A percentile compares a stretch with the other conserved stretches of the same genome.
phyloP scores from a whole-genome alignment of 2,329 filamentous ascomycete genomes.

The Raffaelea arxii region DNA sequence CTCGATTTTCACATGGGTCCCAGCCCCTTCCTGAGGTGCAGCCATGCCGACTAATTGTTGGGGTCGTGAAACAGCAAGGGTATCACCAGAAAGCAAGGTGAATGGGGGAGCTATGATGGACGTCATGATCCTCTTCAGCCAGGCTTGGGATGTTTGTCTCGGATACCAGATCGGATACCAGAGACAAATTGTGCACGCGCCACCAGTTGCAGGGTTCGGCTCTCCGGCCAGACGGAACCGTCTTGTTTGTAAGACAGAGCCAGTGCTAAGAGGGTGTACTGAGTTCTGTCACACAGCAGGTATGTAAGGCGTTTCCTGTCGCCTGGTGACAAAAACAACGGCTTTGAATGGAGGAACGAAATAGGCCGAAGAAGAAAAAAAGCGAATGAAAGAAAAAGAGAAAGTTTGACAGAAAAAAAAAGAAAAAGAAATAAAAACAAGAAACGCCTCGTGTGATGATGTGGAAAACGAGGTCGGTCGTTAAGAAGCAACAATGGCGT shows the following conservation, averaged over 20 bases:
- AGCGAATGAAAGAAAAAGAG: background rate
- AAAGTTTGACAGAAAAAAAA: background rate
- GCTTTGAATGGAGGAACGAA: background rate
- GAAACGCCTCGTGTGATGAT: background rate
- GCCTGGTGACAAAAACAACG: too few relatives aligned
- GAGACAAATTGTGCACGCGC: too few relatives aligned
- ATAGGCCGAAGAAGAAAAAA: background rate
- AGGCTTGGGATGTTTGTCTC: too few relatives aligned
- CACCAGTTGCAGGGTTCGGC: too few relatives aligned
- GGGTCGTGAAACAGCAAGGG: conserved; percentile 27
- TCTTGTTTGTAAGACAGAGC: too few relatives aligned
- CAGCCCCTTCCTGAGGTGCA: conserved; percentile 26
- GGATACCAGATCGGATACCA: too few relatives aligned
- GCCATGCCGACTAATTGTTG: conserved; percentile 28
- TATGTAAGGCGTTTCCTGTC: background rate
- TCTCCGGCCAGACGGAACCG: too few relatives aligned
- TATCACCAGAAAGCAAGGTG: conserved; percentile 25
- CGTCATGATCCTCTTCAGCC: conserved; percentile 31
- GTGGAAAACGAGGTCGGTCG: background rate
- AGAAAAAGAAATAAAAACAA: background rate
- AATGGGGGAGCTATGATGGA: conserved; percentile 22
- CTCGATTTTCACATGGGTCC: conserved; percentile 31
- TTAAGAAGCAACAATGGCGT: background rate
- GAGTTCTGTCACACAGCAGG: too few relatives aligned
- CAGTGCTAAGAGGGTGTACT: too few relatives aligned